These are phyloP conservation scores for Capsicum baccatum DNA, from an alignment of 257 asterid species.

Conservation along the genomic window DNA sequence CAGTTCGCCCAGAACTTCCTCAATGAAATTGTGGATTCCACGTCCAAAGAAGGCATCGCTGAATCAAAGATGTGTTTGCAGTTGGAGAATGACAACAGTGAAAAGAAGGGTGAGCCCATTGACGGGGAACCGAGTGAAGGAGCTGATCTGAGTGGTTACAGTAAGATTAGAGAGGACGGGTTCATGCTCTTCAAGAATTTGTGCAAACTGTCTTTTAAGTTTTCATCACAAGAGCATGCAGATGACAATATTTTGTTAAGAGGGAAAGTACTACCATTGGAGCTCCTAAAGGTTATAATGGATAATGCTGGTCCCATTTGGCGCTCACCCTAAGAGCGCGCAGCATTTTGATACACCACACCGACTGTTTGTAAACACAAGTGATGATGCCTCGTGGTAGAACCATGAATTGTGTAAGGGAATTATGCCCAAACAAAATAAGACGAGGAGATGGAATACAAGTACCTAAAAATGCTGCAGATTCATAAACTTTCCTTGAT, in stretches of 20 bases:
- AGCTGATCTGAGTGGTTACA: constrained; percentile 57
- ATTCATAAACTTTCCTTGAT: too few species aligned
- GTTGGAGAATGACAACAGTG: constrained; percentile 47
- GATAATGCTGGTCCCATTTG: constrained; percentile 88
- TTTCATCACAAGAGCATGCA: constrained; percentile 79
- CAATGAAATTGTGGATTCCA: constrained; percentile 73
- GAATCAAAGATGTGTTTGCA: constrained; percentile 40
- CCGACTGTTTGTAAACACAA: too few species aligned
- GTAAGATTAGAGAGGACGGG: constrained; percentile 89
- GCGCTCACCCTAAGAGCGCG: constrained; percentile 46
- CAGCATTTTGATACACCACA: too few species aligned
- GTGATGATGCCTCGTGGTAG: too few species aligned
- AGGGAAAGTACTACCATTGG: constrained; percentile 90
- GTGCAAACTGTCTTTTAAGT: constrained; percentile 95
- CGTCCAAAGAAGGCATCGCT: constrained; percentile 70
- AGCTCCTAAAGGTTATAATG: constrained; percentile 91
- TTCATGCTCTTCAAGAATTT: constrained; percentile 88
- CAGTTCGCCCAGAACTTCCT: constrained; percentile 81
- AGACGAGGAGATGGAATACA: too few species aligned
- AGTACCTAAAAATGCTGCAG: too few species aligned
- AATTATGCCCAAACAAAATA: too few species aligned
- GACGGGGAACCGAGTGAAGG: constrained; percentile 41
- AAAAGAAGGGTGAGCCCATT: constrained; percentile 42
- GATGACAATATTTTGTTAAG: constrained; percentile 95
- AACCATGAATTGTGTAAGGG: too few species aligned